A percentile compares a stretch with the other conserved stretches of the same genome.
Conservation (phyloP, 1,284 basidiomycete genomes). For the Psilocybe mexicana region DNA sequence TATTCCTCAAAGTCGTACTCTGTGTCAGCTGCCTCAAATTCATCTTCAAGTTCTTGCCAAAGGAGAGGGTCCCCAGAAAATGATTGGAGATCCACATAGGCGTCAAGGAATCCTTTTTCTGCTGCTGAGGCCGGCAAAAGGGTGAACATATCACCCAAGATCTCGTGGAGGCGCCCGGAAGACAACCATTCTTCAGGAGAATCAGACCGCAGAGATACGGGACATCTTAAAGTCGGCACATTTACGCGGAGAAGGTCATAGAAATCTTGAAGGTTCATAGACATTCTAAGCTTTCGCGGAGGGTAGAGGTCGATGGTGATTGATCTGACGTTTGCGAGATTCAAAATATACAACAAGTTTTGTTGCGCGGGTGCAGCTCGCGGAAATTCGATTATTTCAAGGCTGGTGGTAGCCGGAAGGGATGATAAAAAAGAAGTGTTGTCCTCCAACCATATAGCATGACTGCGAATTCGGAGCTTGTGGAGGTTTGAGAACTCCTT, state of each 20-base stretch:
- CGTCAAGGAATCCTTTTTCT: neutral
- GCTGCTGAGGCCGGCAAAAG: neutral
- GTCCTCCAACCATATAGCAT: slow-evolving; percentile 6
- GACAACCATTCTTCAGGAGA: neutral
- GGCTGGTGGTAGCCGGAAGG: slow-evolving; percentile 8
- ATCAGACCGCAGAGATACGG: neutral
- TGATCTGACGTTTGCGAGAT: slow-evolving; percentile 11
- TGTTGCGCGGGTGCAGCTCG: neutral
- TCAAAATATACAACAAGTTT: slow-evolving; percentile 5
- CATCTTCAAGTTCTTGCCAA: slow-evolving; percentile 2
- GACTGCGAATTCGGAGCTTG: slow-evolving; percentile 14
- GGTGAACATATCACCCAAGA: neutral
- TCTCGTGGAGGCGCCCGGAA: neutral
- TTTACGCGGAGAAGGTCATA: neutral
- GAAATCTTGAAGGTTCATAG: neutral
- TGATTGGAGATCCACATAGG: neutral
- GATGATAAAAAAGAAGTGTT: slow-evolving; percentile 7
- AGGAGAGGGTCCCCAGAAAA: neutral
- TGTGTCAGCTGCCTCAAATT: neutral
- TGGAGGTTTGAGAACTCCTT: slow-evolving; percentile 2
- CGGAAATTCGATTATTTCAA: slow-evolving; percentile 16
- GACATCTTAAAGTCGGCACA: neutral
- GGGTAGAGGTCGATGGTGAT: slow-evolving; percentile 13
- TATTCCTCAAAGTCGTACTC: slow-evolving; percentile 3
- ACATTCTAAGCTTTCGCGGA: neutral